Conservation (phyloP, 352 stramenopile species). For the Pythium myriotylum region DNA sequence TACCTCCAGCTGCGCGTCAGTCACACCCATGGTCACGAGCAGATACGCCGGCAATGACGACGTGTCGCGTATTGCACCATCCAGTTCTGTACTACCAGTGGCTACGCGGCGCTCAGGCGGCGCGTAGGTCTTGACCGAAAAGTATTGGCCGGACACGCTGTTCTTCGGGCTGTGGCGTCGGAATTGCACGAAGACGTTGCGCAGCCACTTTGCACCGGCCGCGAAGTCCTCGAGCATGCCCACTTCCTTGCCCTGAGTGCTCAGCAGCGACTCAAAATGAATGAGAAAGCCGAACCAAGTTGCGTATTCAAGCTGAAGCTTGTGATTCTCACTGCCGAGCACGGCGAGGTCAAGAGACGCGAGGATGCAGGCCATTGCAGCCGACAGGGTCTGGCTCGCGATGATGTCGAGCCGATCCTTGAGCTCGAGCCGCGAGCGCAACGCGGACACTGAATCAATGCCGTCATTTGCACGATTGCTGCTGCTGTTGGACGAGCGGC, state of each 20-base stretch:
- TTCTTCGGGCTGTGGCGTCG: constrained; percentile 39
- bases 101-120: constrained; percentile 37
- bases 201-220: constrained; percentile 79
- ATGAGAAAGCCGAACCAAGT: constrained; percentile 66
- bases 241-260: constrained; percentile 94
- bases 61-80: constrained; percentile 10
- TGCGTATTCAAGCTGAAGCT: constrained; percentile 57
- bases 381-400: constrained; percentile 74
- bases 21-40: constrained; percentile 68
- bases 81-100: constrained; percentile 20
- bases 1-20: constrained; percentile 52
- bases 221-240: constrained; percentile 94
- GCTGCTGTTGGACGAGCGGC: constrained; percentile 21
- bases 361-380: constrained; percentile 64
- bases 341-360: constrained; percentile 68
- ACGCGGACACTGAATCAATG: constrained; percentile 51
- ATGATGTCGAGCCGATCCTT: constrained; percentile 76
- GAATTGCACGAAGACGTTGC: constrained; percentile 79
- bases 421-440: constrained; percentile 70
- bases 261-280: constrained; percentile 86
- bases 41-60: constrained; percentile 28
- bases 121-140: constrained; percentile 62
- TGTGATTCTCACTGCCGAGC: constrained; percentile 57
- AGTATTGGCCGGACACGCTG: constrained; percentile 42
- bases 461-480: constrained; percentile 12